Percentiles rank a stretch among this genome's conserved stretches.
phyloP scores from a whole-genome alignment of 305 asterid genomes.

The Lippia alba region DNA sequence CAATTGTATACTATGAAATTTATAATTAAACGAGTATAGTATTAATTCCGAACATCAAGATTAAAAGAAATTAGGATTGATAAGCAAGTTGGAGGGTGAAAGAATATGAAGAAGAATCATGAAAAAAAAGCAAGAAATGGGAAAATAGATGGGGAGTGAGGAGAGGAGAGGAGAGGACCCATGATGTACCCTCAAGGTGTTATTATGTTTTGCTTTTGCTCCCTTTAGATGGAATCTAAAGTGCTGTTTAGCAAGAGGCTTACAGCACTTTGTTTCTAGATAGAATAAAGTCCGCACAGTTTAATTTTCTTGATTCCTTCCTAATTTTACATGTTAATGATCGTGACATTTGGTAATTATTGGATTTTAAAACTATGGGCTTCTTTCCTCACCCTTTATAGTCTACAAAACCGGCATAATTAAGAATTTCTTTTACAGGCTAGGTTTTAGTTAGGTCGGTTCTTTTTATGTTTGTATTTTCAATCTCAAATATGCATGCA shows the following conservation, averaged over 20 bases:
- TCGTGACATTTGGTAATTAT: not conserved
- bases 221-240: conserved; percentile 23
- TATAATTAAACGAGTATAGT: too few species aligned
- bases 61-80: conserved; percentile 20
- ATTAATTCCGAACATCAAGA: too few species aligned
- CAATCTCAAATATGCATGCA: too few species aligned
- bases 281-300: conserved; percentile 23
- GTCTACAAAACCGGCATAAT: conserved; percentile 3
- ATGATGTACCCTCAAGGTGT: conserved; percentile 46
- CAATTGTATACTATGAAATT: too few species aligned
- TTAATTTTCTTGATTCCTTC: conserved; percentile 2
- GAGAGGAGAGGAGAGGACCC: conserved; percentile 42
- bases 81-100: conserved; percentile 27
- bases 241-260: conserved; percentile 34
- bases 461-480: too few species aligned
- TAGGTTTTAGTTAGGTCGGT: too few species aligned
- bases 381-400: not conserved
- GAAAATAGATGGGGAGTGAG: conserved; percentile 30
- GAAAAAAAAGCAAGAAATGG: conserved; percentile 11
- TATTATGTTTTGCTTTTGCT: conserved; percentile 41
- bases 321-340: conserved; percentile 16
- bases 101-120: conserved; percentile 10
- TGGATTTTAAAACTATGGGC: conserved; percentile 7
- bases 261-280: conserved; percentile 31
- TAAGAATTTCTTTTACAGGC: not conserved